Conservation (phyloP, 768 basidiomycete species). For the Tricholoma saponaceum region DNA sequence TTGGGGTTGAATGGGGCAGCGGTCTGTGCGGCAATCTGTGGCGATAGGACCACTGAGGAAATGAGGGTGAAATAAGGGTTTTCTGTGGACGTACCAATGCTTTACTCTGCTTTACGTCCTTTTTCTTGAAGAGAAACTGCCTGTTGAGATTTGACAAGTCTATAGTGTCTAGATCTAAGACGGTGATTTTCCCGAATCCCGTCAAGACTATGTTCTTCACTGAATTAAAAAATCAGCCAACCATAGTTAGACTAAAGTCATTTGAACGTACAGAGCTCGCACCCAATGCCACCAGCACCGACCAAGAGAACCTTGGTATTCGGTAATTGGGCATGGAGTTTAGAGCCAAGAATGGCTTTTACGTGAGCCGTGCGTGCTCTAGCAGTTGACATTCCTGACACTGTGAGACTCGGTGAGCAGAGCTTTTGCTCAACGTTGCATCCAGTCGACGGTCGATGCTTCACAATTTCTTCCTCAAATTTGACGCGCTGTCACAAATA, state of each 20-base stretch:
- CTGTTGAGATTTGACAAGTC: constrained; percentile 97
- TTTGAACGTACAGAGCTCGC: constrained; percentile 70
- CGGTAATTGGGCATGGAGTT: constrained; percentile 57
- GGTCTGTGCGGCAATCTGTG: constrained; percentile 76
- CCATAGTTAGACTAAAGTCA: background rate
- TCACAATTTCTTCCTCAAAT: background rate
- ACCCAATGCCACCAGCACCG: constrained; percentile 96
- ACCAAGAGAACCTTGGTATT: constrained; percentile 79
- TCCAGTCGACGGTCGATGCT: background rate
- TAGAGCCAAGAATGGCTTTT: constrained; percentile 74
- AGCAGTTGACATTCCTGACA: constrained; percentile 39
- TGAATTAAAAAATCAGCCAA: constrained; percentile 24
- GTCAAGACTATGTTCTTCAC: constrained; percentile 95
- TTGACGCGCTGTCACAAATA: constrained; percentile 24
- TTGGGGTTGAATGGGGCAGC: constrained; percentile 85
- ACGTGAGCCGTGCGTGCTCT: constrained; percentile 57
- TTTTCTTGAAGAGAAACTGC: constrained; percentile 95
- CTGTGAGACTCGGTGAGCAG: background rate
- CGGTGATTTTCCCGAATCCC: constrained; percentile 88
- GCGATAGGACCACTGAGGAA: constrained; percentile 1
- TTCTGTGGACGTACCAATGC: constrained; percentile 61
- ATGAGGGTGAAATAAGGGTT: background rate
- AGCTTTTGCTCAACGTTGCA: background rate
- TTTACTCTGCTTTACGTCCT: constrained; percentile 96
- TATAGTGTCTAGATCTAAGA: constrained; percentile 96